These are phyloP conservation scores for Lachancea sp. DNA, from an alignment of 805 yeast species.

Conservation along the genomic window DNA sequence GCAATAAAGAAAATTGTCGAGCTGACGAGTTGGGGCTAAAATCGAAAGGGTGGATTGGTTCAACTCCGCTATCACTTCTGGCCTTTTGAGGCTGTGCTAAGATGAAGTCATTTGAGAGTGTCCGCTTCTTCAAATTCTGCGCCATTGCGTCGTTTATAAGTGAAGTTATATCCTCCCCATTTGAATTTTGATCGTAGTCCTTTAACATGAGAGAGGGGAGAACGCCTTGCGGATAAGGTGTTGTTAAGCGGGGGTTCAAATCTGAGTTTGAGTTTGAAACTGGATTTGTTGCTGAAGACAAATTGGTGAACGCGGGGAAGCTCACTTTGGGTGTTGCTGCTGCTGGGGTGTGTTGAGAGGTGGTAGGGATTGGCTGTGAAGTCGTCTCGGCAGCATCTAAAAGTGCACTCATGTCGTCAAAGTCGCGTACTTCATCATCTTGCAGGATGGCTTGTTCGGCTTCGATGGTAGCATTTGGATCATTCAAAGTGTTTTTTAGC, in stretches of 20 bases:
- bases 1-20: constrained; percentile 2
- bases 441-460: background rate
- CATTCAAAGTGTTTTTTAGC: background rate
- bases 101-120: constrained; percentile 8
- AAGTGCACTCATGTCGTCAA: constrained; percentile 8
- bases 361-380: constrained; percentile 1
- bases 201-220: constrained; percentile 1
- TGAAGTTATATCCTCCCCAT: constrained; percentile 6
- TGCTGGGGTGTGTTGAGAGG: constrained; percentile 3
- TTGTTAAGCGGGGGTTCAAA: background rate
- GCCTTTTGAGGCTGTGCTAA: constrained; percentile 5
- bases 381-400: constrained; percentile 5
- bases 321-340: constrained; percentile 3
- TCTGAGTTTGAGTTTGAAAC: background rate
- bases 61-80: background rate
- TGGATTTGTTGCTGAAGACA: background rate
- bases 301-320: background rate
- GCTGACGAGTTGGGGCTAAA: background rate
- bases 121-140: constrained; percentile 8
- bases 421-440: constrained; percentile 8
- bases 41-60: background rate
- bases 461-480: background rate
- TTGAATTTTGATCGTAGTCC: constrained; percentile 5
- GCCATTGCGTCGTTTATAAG: constrained; percentile 9
- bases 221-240: constrained; percentile 5